These are phyloP conservation scores for Ambrosia artemisiifolia DNA, from an alignment of 129 eudicot genomes.

Conservation along the genomic window DNA sequence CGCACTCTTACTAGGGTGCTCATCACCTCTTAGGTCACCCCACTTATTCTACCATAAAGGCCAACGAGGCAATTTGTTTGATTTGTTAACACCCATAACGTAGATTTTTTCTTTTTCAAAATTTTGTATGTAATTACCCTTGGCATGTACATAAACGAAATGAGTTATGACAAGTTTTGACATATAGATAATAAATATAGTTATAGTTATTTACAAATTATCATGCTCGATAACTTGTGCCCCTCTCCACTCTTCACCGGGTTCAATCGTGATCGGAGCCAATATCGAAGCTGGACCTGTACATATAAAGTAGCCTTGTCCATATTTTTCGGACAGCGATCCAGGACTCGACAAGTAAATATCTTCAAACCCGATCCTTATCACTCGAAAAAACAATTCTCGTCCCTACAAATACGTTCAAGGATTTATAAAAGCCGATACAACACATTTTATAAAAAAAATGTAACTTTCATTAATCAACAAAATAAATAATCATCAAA, in stretches of 20 bases:
- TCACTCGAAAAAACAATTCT: constrained; percentile 65
- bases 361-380: constrained; percentile 82
- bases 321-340: constrained; percentile 57
- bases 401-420: constrained; percentile 48
- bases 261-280: constrained; percentile 70
- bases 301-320: constrained; percentile 75
- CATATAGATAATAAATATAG: background rate
- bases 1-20: no score
- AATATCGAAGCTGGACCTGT: constrained; percentile 79
- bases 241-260: constrained; percentile 94
- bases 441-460: background rate
- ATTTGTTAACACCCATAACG: no score
- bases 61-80: no score
- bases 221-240: constrained; percentile 93
- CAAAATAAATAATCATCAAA: background rate
- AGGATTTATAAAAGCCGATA: background rate
- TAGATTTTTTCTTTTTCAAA: background rate
- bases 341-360: constrained; percentile 86
- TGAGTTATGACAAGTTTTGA: background rate
- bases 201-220: constrained; percentile 49
- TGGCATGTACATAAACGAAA: constrained; percentile 15
- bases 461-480: background rate
- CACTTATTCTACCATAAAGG: no score
- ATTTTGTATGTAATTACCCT: background rate
- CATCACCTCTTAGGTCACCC: no score